Evolutionary conservation across 495 filamentous ascomycete genomes (phyloP).

Genomic region (Parathielavia hyrcaniae): DNA sequence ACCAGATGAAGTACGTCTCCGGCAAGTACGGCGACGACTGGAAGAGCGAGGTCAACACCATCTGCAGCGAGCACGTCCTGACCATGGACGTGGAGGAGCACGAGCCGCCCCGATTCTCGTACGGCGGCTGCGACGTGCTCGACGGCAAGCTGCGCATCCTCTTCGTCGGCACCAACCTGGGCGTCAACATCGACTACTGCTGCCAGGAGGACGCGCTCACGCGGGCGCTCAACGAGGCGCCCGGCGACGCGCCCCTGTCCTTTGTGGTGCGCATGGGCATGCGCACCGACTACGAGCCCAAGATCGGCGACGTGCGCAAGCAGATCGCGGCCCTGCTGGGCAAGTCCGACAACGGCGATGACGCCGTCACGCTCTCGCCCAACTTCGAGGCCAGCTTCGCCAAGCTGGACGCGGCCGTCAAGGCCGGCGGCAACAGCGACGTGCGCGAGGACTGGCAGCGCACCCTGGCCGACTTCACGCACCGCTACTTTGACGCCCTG

Average conservation of each 20-base stretch:
- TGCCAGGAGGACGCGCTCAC: constrained; percentile 34
- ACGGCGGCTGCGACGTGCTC: constrained; percentile 41
- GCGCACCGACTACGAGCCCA: constrained; percentile 40
- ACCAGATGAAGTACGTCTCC: constrained; percentile 36
- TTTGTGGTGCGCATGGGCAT: constrained; percentile 42
- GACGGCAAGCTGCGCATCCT: constrained; percentile 45
- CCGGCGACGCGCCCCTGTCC: constrained; percentile 24
- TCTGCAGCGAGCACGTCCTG: constrained; percentile 40
- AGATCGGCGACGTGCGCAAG: constrained; percentile 30
- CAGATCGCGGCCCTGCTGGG: constrained; percentile 38
- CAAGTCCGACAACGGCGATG: constrained; percentile 30
- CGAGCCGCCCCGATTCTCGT: constrained; percentile 34
- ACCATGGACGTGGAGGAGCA: constrained; percentile 43
- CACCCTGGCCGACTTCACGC: constrained; percentile 33
- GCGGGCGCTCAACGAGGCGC: constrained; percentile 41
- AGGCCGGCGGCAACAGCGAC: constrained; percentile 15
- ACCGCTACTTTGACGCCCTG: constrained; percentile 40
- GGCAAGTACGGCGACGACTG: constrained; percentile 33
- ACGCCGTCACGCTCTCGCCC: constrained; percentile 38
- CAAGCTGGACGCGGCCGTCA: constrained; percentile 36
- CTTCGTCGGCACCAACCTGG: constrained; percentile 41
- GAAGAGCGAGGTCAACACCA: constrained; percentile 44
- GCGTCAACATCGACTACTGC: constrained; percentile 40
- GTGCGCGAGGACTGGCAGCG: constrained; percentile 41
- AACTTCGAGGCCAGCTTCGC: constrained; percentile 46